A percentile compares a stretch with the other conserved stretches of the same genome.
Evolutionary conservation across 768 basidiomycete species (phyloP).

Genomic region (Pisolithus sp.): DNA sequence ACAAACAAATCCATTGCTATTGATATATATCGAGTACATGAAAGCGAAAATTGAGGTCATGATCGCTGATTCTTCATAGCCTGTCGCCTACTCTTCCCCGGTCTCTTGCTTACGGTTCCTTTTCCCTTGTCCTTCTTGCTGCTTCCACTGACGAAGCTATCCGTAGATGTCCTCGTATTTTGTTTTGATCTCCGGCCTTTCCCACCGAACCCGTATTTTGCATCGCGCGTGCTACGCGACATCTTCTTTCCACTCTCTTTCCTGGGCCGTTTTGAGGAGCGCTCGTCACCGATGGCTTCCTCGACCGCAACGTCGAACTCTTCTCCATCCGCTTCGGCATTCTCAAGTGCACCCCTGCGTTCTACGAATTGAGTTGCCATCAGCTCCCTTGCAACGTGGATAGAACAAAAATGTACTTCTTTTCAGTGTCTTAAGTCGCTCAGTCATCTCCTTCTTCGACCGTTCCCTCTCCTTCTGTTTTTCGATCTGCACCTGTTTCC

Average conservation of each 20-base stretch:
- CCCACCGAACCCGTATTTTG: slow-evolving; percentile 80
- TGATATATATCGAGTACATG: slow-evolving; percentile 2
- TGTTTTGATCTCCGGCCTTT: slow-evolving; percentile 65
- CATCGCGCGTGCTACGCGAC: slow-evolving; percentile 58
- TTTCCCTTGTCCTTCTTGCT: slow-evolving; percentile 28
- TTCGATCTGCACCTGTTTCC: slow-evolving; percentile 95
- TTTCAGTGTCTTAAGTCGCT: slow-evolving; percentile 80
- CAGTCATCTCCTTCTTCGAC: slow-evolving; percentile 89
- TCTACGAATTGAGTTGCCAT: slow-evolving; percentile 39
- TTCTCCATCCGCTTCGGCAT: slow-evolving; percentile 43
- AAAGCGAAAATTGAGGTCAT: slow-evolving; percentile 4
- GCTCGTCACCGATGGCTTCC: slow-evolving; percentile 75
- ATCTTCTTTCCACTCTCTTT: slow-evolving; percentile 29
- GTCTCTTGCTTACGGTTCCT: slow-evolving; percentile 35
- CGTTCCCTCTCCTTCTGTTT: slow-evolving; percentile 86
- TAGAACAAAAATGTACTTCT: slow-evolving; percentile 53
- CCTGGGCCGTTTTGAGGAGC: slow-evolving; percentile 50
- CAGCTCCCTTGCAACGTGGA: neutral
- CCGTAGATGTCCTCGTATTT: slow-evolving; percentile 77
- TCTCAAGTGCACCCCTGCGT: slow-evolving; percentile 76
- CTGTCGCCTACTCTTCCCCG: slow-evolving; percentile 54
- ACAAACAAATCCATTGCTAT: no score
- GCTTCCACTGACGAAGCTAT: slow-evolving; percentile 51
- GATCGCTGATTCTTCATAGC: slow-evolving; percentile 33
- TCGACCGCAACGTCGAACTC: slow-evolving; percentile 89